Evolutionary conservation across 306 rosid species (phyloP).

Genomic region (Ormosia emarginata): DNA sequence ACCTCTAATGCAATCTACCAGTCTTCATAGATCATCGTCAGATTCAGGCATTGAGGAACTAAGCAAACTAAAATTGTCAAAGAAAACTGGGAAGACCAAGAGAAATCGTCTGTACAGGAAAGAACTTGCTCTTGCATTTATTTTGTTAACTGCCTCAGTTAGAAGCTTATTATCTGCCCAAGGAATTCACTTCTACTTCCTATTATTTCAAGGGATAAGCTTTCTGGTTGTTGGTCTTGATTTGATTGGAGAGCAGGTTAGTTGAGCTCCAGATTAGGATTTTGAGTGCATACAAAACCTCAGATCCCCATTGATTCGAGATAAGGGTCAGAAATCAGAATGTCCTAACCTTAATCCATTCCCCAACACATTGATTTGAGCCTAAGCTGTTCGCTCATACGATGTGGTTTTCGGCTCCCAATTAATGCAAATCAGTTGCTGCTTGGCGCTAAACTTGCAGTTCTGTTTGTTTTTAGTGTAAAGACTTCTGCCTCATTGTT

Average conservation of each 20-base stretch:
- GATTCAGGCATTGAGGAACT: conserved; percentile 86
- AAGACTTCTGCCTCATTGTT: conserved; percentile 37
- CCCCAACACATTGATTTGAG: conserved; percentile 15
- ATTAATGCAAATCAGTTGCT: conserved; percentile 36
- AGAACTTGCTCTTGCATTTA: conserved; percentile 88
- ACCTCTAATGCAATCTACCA: conserved; percentile 47
- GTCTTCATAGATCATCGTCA: conserved; percentile 77
- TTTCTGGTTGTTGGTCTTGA: conserved; percentile 95
- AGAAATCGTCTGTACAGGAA: conserved; percentile 85
- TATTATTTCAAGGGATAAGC: conserved; percentile 90
- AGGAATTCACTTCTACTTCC: conserved; percentile 97
- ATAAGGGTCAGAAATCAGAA: conserved; percentile 24
- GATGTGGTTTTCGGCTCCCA: conserved; percentile 32
- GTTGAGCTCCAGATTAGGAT: conserved; percentile 38
- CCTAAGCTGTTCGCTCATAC: conserved; percentile 23
- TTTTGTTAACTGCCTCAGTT: conserved; percentile 78
- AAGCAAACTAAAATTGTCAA: conserved; percentile 60
- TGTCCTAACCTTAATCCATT: conserved; percentile 22
- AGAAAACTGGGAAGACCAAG: conserved; percentile 60
- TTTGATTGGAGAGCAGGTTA: conserved; percentile 94
- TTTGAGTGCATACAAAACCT: conserved; percentile 27
- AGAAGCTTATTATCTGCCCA: conserved; percentile 96
- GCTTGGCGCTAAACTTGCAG: conserved; percentile 36
- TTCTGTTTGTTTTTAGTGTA: conserved; percentile 33
- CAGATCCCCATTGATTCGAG: conserved; percentile 24